These are phyloP conservation scores for Lotus japonicus DNA, from an alignment of 306 rosid species.

Conservation along the genomic window DNA sequence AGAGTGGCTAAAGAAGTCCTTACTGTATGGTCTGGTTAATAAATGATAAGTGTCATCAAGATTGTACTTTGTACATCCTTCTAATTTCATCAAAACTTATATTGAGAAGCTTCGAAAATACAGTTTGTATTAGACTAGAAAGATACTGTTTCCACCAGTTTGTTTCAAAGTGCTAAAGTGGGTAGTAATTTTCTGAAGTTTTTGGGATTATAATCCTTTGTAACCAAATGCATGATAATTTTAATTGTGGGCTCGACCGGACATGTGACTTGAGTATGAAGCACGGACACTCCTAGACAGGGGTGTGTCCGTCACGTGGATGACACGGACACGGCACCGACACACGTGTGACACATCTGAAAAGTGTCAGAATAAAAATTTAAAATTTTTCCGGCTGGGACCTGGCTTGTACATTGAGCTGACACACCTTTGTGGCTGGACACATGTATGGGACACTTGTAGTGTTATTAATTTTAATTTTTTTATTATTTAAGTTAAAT, in stretches of 20 bases:
- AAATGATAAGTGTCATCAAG: background rate
- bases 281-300: too few relatives aligned
- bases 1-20: constrained; percentile 13
- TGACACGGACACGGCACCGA: too few relatives aligned
- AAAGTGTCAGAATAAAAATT: too few relatives aligned
- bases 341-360: too few relatives aligned
- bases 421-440: too few relatives aligned
- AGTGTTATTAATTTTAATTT: too few relatives aligned
- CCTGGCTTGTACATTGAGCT: too few relatives aligned
- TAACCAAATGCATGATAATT: constrained; percentile 3
- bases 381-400: too few relatives aligned
- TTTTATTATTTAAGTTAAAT: too few relatives aligned
- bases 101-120: background rate
- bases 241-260: background rate
- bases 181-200: background rate
- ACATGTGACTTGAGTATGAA: too few relatives aligned
- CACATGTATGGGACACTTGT: too few relatives aligned
- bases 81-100: background rate
- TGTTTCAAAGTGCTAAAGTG: background rate
- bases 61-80: background rate
- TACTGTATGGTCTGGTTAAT: constrained; percentile 4
- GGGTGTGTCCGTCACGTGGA: too few relatives aligned
- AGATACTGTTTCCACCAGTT: background rate
- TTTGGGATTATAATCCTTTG: background rate
- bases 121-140: background rate